phyloP scores from a whole-genome alignment of 192 early-diverging fungal species.

The Rhizoclosmatium globosum region DNA sequence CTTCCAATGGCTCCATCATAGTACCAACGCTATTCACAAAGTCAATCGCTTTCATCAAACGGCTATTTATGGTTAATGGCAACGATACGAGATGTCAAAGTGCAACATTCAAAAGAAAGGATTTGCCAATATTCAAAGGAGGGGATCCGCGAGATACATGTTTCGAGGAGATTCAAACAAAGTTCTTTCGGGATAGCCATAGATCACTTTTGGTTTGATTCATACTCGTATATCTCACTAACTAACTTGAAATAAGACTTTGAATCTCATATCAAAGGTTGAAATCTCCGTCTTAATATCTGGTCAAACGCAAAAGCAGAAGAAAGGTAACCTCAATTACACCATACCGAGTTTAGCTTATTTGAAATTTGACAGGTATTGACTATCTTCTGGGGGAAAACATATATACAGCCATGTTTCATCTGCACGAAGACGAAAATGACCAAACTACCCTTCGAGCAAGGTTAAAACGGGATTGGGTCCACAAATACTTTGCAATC shows the following conservation, averaged over 20 bases:
- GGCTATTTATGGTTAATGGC: slow-evolving; percentile 6
- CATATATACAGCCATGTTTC: slow-evolving; percentile 52
- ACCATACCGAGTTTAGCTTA: slow-evolving; percentile 4
- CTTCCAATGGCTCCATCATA: not conserved
- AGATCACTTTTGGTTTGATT: slow-evolving; percentile 26
- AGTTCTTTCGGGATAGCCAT: slow-evolving; percentile 37
- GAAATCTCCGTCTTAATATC: slow-evolving; percentile 28
- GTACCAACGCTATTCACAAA: not conserved
- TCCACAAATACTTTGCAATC: slow-evolving; percentile 27
- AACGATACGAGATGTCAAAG: slow-evolving; percentile 19
- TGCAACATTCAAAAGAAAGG: slow-evolving; percentile 34
- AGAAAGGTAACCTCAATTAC: not conserved
- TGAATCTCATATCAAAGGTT: slow-evolving; percentile 29
- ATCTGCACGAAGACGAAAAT: slow-evolving; percentile 59
- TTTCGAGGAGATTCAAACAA: not conserved
- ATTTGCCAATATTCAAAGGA: slow-evolving; percentile 26
- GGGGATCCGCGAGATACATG: slow-evolving; percentile 15
- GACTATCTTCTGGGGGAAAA: slow-evolving; percentile 49
- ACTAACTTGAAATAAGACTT: slow-evolving; percentile 22
- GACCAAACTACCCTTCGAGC: slow-evolving; percentile 43
- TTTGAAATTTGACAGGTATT: slow-evolving; percentile 32
- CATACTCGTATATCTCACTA: not conserved
- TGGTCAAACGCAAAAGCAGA: slow-evolving; percentile 28
- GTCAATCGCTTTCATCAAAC: not conserved
- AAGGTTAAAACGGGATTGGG: slow-evolving; percentile 29